phyloP scores from a whole-genome alignment of 2,329 filamentous ascomycete genomes.

The Colletotrichum sp. region DNA sequence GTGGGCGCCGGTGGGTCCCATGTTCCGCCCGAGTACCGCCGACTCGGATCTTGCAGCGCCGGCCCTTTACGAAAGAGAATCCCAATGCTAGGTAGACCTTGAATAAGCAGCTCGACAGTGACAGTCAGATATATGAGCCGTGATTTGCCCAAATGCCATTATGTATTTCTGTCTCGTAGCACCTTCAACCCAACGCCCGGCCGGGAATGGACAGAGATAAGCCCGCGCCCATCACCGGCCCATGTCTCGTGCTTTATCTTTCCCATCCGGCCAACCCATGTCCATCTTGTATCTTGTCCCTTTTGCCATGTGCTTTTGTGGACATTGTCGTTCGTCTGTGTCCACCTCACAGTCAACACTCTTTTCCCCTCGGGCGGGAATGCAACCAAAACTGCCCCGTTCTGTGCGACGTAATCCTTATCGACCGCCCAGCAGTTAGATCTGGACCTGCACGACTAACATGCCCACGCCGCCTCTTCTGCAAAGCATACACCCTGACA shows the following conservation, averaged over 20 bases:
- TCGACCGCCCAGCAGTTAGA: background rate
- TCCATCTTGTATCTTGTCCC: conserved; percentile 1
- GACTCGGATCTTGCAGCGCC: conserved; percentile 19
- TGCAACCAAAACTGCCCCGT: conserved; percentile 2
- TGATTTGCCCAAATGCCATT: conserved; percentile 36
- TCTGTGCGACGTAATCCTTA: background rate
- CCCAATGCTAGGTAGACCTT: background rate
- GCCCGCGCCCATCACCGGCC: conserved; percentile 21
- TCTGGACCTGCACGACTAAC: background rate
- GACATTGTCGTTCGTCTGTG: background rate
- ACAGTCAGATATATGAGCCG: conserved; percentile 14
- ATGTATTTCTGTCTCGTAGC: conserved; percentile 43
- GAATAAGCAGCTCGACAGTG: background rate
- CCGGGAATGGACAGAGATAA: conserved; percentile 32
- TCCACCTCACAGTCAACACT: background rate
- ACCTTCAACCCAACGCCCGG: background rate
- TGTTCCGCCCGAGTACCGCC: conserved; percentile 19
- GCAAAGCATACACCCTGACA: background rate
- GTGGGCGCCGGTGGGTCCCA: background rate
- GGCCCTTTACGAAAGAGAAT: background rate
- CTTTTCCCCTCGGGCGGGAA: background rate
- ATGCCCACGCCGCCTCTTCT: background rate
- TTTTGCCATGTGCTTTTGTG: conserved; percentile 16
- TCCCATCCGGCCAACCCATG: conserved; percentile 11
- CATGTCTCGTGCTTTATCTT: conserved; percentile 19